These are phyloP conservation scores for Candida glaebosa DNA, from an alignment of 805 yeast species.

Conservation along the genomic window DNA sequence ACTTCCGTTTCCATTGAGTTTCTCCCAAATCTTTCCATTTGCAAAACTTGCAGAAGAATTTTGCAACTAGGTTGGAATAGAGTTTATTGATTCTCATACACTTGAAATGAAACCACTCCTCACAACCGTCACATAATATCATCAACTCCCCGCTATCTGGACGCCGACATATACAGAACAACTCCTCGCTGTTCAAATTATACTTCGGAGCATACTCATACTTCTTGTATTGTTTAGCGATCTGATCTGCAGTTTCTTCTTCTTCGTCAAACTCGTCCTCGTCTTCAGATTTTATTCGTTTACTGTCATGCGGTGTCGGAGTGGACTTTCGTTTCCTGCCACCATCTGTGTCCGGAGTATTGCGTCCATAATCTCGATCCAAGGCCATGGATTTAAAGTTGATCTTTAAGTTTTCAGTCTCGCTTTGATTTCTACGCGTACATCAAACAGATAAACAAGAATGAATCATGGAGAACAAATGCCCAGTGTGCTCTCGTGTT, in stretches of 20 bases:
- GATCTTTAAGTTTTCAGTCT: not conserved
- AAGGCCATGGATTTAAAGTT: not conserved
- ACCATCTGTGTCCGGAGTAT: not conserved
- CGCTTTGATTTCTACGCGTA: not conserved
- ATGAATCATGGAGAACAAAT: conserved; percentile 14
- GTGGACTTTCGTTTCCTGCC: conserved; percentile 1
- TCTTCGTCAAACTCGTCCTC: conserved; percentile 10
- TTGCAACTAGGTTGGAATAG: conserved; percentile 54
- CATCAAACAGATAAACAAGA: not conserved
- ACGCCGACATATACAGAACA: conserved; percentile 73
- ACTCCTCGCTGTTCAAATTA: conserved; percentile 53
- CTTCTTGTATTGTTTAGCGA: conserved; percentile 35
- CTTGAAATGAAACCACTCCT: conserved; percentile 88
- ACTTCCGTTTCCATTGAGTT: conserved; percentile 73
- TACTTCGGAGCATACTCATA: conserved; percentile 36
- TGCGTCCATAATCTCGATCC: not conserved
- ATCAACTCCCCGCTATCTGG: conserved; percentile 78
- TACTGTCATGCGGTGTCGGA: not conserved
- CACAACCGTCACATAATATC: conserved; percentile 96
- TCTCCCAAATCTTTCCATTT: conserved; percentile 47
- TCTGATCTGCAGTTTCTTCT: conserved; percentile 25
- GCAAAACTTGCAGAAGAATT: conserved; percentile 74
- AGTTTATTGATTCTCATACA: conserved; percentile 61
- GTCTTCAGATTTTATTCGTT: not conserved
- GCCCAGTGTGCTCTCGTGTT: conserved; percentile 35